Evolutionary conservation across 2,329 filamentous ascomycete genomes (phyloP), one percentile per base, ranked within the genome.

Genomic region (Aspergillus amoenus): DNA sequence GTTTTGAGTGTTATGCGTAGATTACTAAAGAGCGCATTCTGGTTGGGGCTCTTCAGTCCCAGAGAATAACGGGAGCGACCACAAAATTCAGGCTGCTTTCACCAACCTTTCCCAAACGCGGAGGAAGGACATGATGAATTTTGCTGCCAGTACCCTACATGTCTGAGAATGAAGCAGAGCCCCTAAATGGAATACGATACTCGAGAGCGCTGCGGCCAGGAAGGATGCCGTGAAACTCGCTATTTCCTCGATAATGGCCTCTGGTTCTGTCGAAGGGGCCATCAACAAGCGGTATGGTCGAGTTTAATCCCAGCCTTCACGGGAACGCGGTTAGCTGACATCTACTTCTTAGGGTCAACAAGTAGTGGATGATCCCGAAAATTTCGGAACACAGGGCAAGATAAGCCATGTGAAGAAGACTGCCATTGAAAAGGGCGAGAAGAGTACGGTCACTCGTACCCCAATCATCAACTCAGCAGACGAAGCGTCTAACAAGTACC

Each of bases 261-360:
- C 57, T 85, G 87, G 61, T 95, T 90, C 72, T 96, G 91, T 73
- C 82, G 88, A 61, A 87, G 90, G 64, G 91, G 91, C 32, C 91
- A 95, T 77, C 85, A 88, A 64, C 87, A 93, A 65, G 86, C 91
- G 76, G 89, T 90, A 76, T 30, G 27, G 9, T 60, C 73, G 48
- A 47, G 37, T 48, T 44, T 12, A 22, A 30, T 12, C 27, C 27
- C 44, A 47, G 15, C 44, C n/a, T 27, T 11, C 7, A 34, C 27
- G 17, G 17, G n/a, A 15, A 9, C 22, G 11, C 21, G 6, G 3
- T 17, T 45, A 15, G 30, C 47, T 50, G 8, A 50, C 17, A 12
- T 30, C 7, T 18, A 12, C 24, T 43, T 30, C 56, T 12, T 57
- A 77, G 75, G 74, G 75, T 27, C 68, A 66, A 9, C 76, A 80